Evolutionary conservation across 169 alveolate species (phyloP).

Genomic region (Cryptosporidium ryanae): DNA sequence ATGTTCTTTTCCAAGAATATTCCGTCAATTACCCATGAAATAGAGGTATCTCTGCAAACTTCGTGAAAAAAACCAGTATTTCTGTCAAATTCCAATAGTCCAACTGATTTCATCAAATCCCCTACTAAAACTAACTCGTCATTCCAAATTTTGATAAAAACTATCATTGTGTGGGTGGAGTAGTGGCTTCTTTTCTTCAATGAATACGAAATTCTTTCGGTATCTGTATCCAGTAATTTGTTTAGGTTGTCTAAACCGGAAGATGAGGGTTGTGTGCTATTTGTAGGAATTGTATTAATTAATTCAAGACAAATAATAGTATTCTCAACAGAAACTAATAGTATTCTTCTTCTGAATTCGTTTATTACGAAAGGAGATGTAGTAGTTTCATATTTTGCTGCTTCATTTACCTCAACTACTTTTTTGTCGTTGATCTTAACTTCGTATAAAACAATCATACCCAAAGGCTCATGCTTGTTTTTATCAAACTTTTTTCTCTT

Average conservation of each 20-base stretch:
- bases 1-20: conserved; percentile 25
- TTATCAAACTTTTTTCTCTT: background rate
- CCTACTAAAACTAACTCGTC: conserved; percentile 56
- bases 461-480: background rate
- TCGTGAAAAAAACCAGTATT: conserved; percentile 48
- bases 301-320: conserved; percentile 29
- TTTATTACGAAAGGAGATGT: conserved; percentile 55
- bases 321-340: conserved; percentile 57
- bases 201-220: background rate
- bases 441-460: conserved; percentile 7
- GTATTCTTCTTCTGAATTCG: conserved; percentile 10
- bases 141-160: conserved; percentile 40
- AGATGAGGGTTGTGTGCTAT: background rate
- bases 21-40: conserved; percentile 73
- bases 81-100: conserved; percentile 63
- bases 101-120: conserved; percentile 74
- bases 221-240: background rate
- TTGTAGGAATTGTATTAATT: background rate
- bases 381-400: conserved; percentile 15
- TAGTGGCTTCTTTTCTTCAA: conserved; percentile 22
- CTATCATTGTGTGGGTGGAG: conserved; percentile 72
- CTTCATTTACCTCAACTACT: conserved; percentile 9
- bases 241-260: conserved; percentile 10
- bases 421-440: background rate
- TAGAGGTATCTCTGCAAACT: conserved; percentile 41